phyloP scores from a whole-genome alignment of 352 stramenopile species.

The Blastocystis hominis region DNA sequence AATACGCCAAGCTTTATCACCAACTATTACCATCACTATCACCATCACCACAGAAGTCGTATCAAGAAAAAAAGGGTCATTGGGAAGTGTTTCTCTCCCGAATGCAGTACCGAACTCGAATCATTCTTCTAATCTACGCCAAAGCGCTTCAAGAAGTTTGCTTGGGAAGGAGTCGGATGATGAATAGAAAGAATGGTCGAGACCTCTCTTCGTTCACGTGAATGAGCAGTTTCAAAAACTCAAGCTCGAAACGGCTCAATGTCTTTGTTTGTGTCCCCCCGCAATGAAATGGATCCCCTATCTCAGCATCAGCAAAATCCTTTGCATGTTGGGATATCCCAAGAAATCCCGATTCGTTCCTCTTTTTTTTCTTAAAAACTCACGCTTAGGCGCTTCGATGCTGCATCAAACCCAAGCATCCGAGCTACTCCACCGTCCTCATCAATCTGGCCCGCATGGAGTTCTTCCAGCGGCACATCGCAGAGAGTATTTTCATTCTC shows the following conservation, averaged over 20 bases:
- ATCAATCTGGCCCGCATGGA: neutral
- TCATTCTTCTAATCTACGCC: neutral
- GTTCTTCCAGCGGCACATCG: neutral
- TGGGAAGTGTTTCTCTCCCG: conserved; percentile 16
- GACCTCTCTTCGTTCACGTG: neutral
- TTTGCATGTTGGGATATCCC: neutral
- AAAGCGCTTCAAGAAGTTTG: neutral
- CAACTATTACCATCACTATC: too few species aligned
- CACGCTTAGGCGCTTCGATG: too few species aligned
- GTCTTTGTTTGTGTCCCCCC: neutral
- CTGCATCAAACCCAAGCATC: too few species aligned
- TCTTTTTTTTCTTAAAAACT: neutral
- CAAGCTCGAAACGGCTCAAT: neutral
- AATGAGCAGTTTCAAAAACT: neutral
- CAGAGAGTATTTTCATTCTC: neutral
- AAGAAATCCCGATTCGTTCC: neutral
- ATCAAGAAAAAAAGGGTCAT: neutral
- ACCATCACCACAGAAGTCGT: too few species aligned
- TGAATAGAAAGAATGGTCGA: neutral
- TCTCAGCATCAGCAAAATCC: neutral
- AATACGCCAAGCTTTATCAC: too few species aligned
- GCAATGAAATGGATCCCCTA: neutral
- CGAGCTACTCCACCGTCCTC: neutral
- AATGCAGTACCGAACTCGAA: neutral
- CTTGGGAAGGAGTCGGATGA: neutral